Base-by-base conservation (phyloP, 148 eudicot species). In the Rhododendron vialii region DNA sequence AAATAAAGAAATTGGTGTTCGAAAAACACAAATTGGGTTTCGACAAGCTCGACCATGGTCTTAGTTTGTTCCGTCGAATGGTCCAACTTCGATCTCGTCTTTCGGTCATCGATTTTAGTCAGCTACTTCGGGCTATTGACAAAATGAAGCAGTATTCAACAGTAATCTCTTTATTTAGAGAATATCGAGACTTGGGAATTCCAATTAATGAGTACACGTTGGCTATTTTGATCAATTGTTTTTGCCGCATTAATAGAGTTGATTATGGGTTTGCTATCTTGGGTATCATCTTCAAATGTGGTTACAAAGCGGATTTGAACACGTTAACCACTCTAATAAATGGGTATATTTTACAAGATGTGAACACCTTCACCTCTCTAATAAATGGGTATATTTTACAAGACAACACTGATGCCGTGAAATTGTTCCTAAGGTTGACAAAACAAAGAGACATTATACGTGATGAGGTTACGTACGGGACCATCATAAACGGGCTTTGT, bases 401-500 rank as follows among this genome's bases (percentile, higher is more conserved):
- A 36, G 38, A 36, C 38, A 36, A 36, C 38, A 36, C 5, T 36
- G 38, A 36, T 36, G 38, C 38, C 38, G 38, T 36, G 36, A 35
- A 35, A 35, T 35, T 35, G 36, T 35, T 35, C 36, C 36, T 35
- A 35, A 35, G 36, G 36, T 35, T 35, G 36, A 35, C 36, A 35
- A 35, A 35, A 35, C 36, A 35, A 35, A 2, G 36, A 15, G 12
- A 61, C 2, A 78, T 85, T 33, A 33, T 82, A 78, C 86, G 78
- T 1, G 24, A 85, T 78, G 69, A 35, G 7, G 14, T 82, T 13
- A 82, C 80, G n/a, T 75, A 59, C 28, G 81, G 78, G 3, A 76
- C 80, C 5, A 30, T 89, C 0, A 61, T 89, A 13, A 78, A 84
- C 26, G 87, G 90, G 4, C 71, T 89, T 26, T 86, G 90, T 55